Evolutionary conservation across 1,284 basidiomycete species (phyloP), one percentile per base, ranked within the genome.

Genomic region (Rhizoctonia solani): DNA sequence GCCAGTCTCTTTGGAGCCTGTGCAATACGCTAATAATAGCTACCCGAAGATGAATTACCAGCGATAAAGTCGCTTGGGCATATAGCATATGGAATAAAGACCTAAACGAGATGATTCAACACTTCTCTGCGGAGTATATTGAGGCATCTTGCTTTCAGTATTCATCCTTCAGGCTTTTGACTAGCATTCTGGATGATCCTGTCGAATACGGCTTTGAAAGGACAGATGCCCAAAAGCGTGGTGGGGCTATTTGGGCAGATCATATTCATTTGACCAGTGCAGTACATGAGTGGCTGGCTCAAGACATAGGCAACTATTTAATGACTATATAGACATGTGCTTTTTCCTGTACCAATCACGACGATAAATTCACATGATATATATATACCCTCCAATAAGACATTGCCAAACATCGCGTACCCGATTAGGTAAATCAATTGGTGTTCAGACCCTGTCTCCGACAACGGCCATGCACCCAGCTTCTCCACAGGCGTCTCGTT

Each of bases 241-340:
- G 52, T 6, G 67, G 66, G 21, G 44, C 8, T 5, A 68, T 68
- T 30, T 70, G 69, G 69, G 54, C 50, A 1, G 69, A 70, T 32
- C 11, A 68, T 27, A 67, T 70, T n/a, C 69, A 70, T 54, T 53
- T 67, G 3, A 66, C 59, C 1, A 32, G 50, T n/a, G 52, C 67
- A 16, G 67, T 70, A 19, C 69, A 70, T 29, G 39, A 63, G 21
- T 44, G 65, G 9, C 8, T 70, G 5, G 69, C 67, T 4, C 4
- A 16, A 14, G 25, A 61, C 21, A 58, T 69, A 16, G n/a, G 23
- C 14, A 11, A 46, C 16, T 63, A 47, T 30, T n/a, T 68, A 44
- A 41, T 27, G 37, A 52, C 34, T 6, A 42, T 65, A 23, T 65
- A 50, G 44, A 11, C 25, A 23, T 42, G 32, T 25, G 53, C n/a